phyloP scores from a whole-genome alignment of 257 asterid genomes.

The Knoxia roxburghii region DNA sequence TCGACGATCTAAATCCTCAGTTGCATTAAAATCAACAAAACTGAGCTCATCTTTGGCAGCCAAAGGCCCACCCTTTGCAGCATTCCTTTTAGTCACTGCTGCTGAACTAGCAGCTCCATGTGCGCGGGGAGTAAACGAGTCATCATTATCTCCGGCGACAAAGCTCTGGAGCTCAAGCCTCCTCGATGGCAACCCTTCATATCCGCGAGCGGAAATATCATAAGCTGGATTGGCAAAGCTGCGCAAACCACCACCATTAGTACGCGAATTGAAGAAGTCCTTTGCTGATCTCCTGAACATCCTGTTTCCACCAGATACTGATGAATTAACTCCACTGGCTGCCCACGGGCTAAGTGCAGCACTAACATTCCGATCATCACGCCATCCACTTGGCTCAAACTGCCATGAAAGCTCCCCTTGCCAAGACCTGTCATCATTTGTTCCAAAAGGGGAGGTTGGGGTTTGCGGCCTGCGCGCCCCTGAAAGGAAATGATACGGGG shows the following conservation, averaged over 20 bases:
- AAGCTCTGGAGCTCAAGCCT: conserved; percentile 66
- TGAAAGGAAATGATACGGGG: conserved; percentile 28
- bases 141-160: conserved; percentile 28
- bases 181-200: conserved; percentile 30
- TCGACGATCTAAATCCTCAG: conserved; percentile 35
- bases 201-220: conserved; percentile 32
- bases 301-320: conserved; percentile 32
- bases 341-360: conserved; percentile 64
- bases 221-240: conserved; percentile 24
- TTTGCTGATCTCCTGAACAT: conserved; percentile 56
- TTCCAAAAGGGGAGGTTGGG: conserved; percentile 58
- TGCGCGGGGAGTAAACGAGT: conserved; percentile 21
- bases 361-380: conserved; percentile 46
- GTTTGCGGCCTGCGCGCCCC: conserved; percentile 24
- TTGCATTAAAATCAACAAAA: conserved; percentile 24
- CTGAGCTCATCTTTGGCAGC: conserved; percentile 30
- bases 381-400: conserved; percentile 54
- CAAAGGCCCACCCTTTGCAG: conserved; percentile 25
- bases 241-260: conserved; percentile 25
- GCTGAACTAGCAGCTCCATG: conserved; percentile 16
- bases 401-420: conserved; percentile 73
- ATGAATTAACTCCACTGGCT: conserved; percentile 21
- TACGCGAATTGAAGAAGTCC: conserved; percentile 49
- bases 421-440: conserved; percentile 65
- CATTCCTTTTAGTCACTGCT: conserved; percentile 25